These are phyloP conservation scores for Flagelloscypha sp. DNA, from an alignment of 768 basidiomycete species.

Conservation along the genomic window DNA sequence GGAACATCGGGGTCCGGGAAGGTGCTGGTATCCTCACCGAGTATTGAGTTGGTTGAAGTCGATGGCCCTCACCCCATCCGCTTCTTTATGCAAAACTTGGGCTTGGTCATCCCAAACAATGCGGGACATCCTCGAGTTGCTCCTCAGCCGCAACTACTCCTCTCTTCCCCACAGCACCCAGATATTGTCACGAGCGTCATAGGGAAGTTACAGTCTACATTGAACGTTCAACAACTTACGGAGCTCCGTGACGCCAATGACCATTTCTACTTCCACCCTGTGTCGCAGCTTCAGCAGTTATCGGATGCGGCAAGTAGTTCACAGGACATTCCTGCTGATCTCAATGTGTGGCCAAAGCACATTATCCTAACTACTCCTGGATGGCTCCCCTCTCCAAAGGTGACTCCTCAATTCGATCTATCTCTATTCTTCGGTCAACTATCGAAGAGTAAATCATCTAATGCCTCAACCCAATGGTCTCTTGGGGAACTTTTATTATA, in stretches of 20 bases:
- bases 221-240: constrained; percentile 20
- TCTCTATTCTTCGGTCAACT: constrained; percentile 50
- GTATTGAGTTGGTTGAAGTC: constrained; percentile 26
- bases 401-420: constrained; percentile 73
- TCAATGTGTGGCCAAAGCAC: constrained; percentile 37
- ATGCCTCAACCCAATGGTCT: constrained; percentile 32
- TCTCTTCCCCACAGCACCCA: constrained; percentile 35
- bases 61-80: constrained; percentile 20
- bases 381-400: constrained; percentile 35
- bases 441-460: constrained; percentile 17
- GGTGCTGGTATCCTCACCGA: too few relatives aligned
- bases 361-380: constrained; percentile 45
- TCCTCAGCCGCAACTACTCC: constrained; percentile 58
- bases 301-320: constrained; percentile 10
- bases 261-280: constrained; percentile 51
- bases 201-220: constrained; percentile 24
- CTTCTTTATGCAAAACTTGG: constrained; percentile 10
- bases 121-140: constrained; percentile 22
- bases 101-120: constrained; percentile 21
- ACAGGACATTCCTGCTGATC: too few relatives aligned
- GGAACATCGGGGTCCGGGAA: too few relatives aligned
- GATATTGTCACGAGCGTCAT: constrained; percentile 32
- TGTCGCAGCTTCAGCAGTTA: constrained; percentile 23
- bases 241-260: constrained; percentile 62
- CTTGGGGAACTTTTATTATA: constrained; percentile 79